Evolutionary conservation across 176 grass and related monocot genomes (phyloP), one percentile per base, ranked within the genome.

Genomic region (Carex scoparia): DNA sequence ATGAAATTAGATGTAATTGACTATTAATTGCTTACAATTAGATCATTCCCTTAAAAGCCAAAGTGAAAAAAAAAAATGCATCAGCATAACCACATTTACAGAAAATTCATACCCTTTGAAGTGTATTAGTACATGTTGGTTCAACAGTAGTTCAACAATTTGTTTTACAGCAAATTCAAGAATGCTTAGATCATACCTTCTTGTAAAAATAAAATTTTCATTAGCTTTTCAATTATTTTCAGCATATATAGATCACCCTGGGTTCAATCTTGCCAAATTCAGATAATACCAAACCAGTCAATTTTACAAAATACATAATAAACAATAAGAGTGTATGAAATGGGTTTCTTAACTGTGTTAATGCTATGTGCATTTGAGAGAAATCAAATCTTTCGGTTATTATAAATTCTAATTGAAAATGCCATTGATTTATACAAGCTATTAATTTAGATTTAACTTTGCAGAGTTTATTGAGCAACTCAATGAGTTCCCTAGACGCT

Each of bases 401-500:
- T 46, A 8, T 40, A 0, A 70, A 16, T 42, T 51, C 10, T 69
- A 18, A 69, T 61, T 69, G 12, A 35, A 70, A 71, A 48, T 72
- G 42, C n/a, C 18, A 28, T 74, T 74, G 16, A 18, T 16, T 38
- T 69, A 40, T 15, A 18, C 4, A 40, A 18, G 12, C 3, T 68
- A 68, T 33, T 33, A 15, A 72, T 72, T 8, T 19, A 48, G 8
- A 19, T 48, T 33, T 65, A 33, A 31, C 63, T 65, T 33, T 33
- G 23, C 63, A 32, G 23, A 65, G 63, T 65, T 65, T 28, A 65
- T 28, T 32, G 27, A 13, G 23, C 63, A 10, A 30, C 19, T 12
- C 19, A 9, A 60, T 80, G 77, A 80, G 77, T 53, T 65, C 33
- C 19, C 30, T 77, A 12, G 84, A 85, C 63, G 46, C 65, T 81